A percentile compares a stretch with the other conserved stretches of the same genome.
Evolutionary conservation across 2,329 filamentous ascomycete species (phyloP).

Genomic region (Alternaria sp.): DNA sequence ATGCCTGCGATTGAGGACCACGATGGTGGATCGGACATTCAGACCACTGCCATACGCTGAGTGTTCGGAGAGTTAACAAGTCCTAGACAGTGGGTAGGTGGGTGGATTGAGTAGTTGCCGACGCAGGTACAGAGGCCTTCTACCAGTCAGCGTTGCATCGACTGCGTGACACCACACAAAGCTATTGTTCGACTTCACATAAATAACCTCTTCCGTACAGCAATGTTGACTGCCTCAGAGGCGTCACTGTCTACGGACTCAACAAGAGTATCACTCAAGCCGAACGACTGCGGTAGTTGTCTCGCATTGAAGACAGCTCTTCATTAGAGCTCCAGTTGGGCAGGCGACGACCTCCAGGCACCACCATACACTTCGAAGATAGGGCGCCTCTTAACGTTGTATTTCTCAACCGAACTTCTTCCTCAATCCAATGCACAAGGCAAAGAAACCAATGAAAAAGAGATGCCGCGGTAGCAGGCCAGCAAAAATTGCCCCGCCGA

Average conservation of each 20-base stretch:
- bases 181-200: too few species aligned
- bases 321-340: neutral
- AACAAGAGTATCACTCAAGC: neutral
- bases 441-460: constrained; percentile 52
- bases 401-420: constrained; percentile 35
- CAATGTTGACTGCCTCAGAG: too few species aligned
- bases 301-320: neutral
- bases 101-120: constrained; percentile 3
- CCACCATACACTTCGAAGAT: too few species aligned
- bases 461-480: constrained; percentile 21
- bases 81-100: neutral
- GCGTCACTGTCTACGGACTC: too few species aligned
- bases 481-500: constrained; percentile 46
- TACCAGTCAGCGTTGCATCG: too few species aligned
- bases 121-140: constrained; percentile 18
- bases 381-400: neutral
- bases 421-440: constrained; percentile 48
- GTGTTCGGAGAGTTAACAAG: neutral
- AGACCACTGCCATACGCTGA: constrained; percentile 4
- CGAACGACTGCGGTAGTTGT: neutral
- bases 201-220: too few species aligned
- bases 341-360: too few species aligned
- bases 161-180: too few species aligned
- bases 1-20: constrained; percentile 28
- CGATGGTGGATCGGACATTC: constrained; percentile 26